Base-by-base conservation (phyloP, 768 basidiomycete species). In the Galerina marginata region DNA sequence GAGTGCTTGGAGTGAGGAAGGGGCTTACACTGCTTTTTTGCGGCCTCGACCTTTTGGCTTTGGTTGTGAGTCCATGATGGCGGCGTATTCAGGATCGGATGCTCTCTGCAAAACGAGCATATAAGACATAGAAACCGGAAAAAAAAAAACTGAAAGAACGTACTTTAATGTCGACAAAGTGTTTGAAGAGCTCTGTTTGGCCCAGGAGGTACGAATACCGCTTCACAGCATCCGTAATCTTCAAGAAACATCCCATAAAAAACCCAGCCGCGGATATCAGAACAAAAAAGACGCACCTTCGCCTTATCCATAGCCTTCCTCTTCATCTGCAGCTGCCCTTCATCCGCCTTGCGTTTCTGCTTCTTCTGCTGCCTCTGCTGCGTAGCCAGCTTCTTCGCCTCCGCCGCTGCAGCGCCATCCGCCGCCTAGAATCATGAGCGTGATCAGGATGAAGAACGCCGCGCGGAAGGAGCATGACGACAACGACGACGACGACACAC, bases 161-260 rank as follows among this genome's bases (percentile, higher is more conserved):
- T 20, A 92, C 94, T 85, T 97, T 97, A 75, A 98, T 90, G 72
- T 98, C 95, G 6, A 98, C 93, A 71, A 99, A 99, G 74, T 99
- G 96, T 67, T 95, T 94, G 82, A 99, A 99, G 16, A 99, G 82
- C 65, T 99, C 97, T 0, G 96, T 99, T 73, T 99, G 96, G 7
- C 97, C 97, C 2, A 99, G 84, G n/a, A 99, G 86, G 74, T 98
- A 99, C 2, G 92, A 93, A 71, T 98, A 99, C 15, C 95, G 90
- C 73, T 99, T 99, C 61, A 98, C 92, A 9, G 95, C 93, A 70
- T 98, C 96, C 16, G 93, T 79, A 42, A 95, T 84, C 94, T 98
- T 65, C 46, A 39, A 15, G 47, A 68, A 20, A 20, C 20, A 20
- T 20, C 20, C 67, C 61, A 69, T 63, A 15, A 29, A 26, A 15